Base-by-base conservation (phyloP, 2,329 filamentous ascomycete species). In the Talaromyces sp. region DNA sequence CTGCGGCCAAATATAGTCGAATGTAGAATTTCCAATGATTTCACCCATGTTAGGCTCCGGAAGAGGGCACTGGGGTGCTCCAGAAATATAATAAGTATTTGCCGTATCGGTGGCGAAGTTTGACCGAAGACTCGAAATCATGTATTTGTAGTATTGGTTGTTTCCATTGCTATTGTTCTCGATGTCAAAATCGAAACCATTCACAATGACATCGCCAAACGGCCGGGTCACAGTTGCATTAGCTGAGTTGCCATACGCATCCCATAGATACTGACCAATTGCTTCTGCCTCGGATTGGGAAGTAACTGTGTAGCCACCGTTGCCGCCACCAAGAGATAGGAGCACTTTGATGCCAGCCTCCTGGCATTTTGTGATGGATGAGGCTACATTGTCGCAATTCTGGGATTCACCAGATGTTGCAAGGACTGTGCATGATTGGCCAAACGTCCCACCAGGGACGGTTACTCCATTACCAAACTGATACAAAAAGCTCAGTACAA, bases 1-100 rank as follows among this genome's bases (percentile, higher is more conserved):
- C 63, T 84, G 82, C 29, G 82, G 74, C 71, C 80, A 84, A 62
- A 84, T 65, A 65, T 81, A 82, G 67, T 84, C 82, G 65, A 84
- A 82, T 11, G 62, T 62, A 5, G 80, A 72, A 27, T 73, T 71
- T 17, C 62, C 50, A 58, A 84, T 81, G 4, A 80, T 79, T 32
- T 73, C 57, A 14, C 70, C 68, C 26, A 84, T 74, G 56, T 80
- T 77, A 24, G 66, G 64, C 65, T 84, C 82, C 2, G 81, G 80
- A 21, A 79, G 67, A 8, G 71, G 54, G 63, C 82, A 84, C 65
- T 84, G 81, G 17, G 82, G 82, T 3, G 82, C 80, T 21, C 72
- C 80, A 4, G 81, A 82, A 64, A 84, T 78, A 62, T 81, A 84
- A 71, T 77, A 84, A 60, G 61, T 69, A 61, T 66, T 68, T 54